phyloP scores from a whole-genome alignment of 495 filamentous ascomycete species.

The Hyphodiscus hymeniophilus region DNA sequence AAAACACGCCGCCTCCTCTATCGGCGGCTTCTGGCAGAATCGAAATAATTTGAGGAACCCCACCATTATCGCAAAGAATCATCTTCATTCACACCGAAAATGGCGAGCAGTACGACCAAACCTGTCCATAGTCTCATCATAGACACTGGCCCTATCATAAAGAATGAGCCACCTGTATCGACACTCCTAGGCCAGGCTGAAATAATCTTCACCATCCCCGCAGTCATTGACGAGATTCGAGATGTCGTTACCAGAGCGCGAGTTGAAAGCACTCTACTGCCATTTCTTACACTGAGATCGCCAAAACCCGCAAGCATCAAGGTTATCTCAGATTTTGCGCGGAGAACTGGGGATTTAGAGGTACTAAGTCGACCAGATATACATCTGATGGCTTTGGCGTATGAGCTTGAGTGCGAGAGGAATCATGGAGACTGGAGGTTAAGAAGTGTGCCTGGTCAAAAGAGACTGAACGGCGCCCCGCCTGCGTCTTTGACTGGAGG shows the following conservation, averaged over 20 bases:
- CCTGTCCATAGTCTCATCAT: slow-evolving; percentile 76
- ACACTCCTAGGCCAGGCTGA: slow-evolving; percentile 68
- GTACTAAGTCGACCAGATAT: slow-evolving; percentile 85
- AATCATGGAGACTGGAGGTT: slow-evolving; percentile 80
- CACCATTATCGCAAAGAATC: not conserved
- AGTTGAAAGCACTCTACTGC: slow-evolving; percentile 71
- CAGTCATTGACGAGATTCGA: slow-evolving; percentile 80
- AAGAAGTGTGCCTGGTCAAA: slow-evolving; percentile 69
- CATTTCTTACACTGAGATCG: slow-evolving; percentile 70
- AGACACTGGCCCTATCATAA: slow-evolving; percentile 86
- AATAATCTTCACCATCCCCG: slow-evolving; percentile 74
- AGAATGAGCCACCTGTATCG: slow-evolving; percentile 74
- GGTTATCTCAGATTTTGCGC: slow-evolving; percentile 75
- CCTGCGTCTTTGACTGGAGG: slow-evolving; percentile 37
- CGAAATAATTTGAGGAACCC: not conserved
- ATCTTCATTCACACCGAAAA: slow-evolving; percentile 14
- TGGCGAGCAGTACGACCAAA: slow-evolving; percentile 46
- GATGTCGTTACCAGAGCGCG: slow-evolving; percentile 75
- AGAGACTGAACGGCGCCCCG: slow-evolving; percentile 60
- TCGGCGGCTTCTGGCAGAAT: not conserved
- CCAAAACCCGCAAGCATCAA: slow-evolving; percentile 69
- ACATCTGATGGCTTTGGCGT: slow-evolving; percentile 79
- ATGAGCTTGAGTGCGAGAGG: slow-evolving; percentile 79
- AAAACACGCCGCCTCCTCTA: too few relatives aligned
- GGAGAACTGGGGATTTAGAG: slow-evolving; percentile 79